phyloP scores from a whole-genome alignment of 2,329 filamentous ascomycete genomes.

The Akanthomyces dipterigenus region DNA sequence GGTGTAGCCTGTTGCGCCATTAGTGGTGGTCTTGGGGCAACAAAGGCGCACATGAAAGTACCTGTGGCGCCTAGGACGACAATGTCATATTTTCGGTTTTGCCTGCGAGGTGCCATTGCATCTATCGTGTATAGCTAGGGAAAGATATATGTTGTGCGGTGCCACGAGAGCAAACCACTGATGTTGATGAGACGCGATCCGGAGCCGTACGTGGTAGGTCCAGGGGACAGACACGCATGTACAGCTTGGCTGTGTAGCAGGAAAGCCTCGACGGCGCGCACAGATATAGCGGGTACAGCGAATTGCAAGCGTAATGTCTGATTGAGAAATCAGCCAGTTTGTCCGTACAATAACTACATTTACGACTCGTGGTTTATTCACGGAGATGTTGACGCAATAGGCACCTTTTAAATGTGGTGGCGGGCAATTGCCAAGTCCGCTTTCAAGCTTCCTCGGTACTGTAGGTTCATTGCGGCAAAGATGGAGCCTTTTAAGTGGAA shows the following conservation, averaged over 20 bases:
- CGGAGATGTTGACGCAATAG: constrained; percentile 3
- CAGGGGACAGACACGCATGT: constrained; percentile 1
- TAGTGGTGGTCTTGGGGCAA: neutral
- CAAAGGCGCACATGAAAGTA: constrained; percentile 22
- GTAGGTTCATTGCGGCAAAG: neutral
- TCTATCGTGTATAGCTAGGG: neutral
- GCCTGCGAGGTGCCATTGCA: constrained; percentile 41
- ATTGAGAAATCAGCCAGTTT: neutral
- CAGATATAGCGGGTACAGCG: neutral
- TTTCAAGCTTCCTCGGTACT: neutral
- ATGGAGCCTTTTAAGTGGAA: neutral
- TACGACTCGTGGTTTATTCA: neutral
- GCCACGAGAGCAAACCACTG: neutral
- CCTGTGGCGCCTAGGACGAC: constrained; percentile 53
- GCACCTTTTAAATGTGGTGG: neutral
- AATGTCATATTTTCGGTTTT: constrained; percentile 49
- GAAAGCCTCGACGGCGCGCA: neutral
- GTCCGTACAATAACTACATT: neutral
- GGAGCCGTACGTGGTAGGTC: neutral
- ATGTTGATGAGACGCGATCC: constrained; percentile 5
- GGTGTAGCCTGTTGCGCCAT: constrained; percentile 63
- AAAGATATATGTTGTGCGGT: neutral
- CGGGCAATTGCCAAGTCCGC: neutral
- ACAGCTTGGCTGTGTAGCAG: neutral
- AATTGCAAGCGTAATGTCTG: neutral